Base-by-base conservation (phyloP, 352 stramenopile genomes). In the Globisporangium recalcitrans region DNA sequence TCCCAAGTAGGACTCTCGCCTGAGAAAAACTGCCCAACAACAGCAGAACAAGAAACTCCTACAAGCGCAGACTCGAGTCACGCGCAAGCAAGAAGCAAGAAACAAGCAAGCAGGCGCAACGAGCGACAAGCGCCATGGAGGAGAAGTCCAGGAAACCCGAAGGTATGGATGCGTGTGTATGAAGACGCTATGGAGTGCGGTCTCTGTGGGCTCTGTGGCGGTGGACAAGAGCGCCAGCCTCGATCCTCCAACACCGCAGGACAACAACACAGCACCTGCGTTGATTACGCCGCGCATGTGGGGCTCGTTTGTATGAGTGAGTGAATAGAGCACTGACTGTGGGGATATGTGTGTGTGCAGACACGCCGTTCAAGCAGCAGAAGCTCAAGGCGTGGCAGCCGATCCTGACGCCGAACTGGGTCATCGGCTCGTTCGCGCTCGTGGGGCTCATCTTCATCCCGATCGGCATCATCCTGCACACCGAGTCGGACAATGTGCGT, bases 371-470 rank as follows among this genome's bases (percentile, higher is more conserved):
- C 66, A 95, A 95, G 73, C 85, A 95, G 76, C 85, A 95, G 65
- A 91, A 90, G 74, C 79, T 95, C 62, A 93, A 96, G 66, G 88
- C 96, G 38, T 98, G 97, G 95, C 91, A 98, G 80, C 96, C 97
- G 9, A 97, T 99, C 54, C 73, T 99, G 27, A 98, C 97, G 73
- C 96, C 97, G 46, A 94, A 87, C 61, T 98, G 88, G 88, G 92
- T 99, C 62, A 98, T 99, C 67, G 80, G 75, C 59, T 83, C 93
- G 19, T 98, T 98, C 64, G 73, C 97, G 40, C 69, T 98, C 53
- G 87, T 99, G 27, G 93, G 90, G 1, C 73, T 97, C 22, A 91
- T 98, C 67, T 97, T 98, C 64, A 93, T 99, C 69, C 94, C 93
- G 21, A 85, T 98, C 58, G 96, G 96, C 83, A 82, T 95, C 63